phyloP scores from a whole-genome alignment of 345 rosid genomes.

The Populus ilicifolia region DNA sequence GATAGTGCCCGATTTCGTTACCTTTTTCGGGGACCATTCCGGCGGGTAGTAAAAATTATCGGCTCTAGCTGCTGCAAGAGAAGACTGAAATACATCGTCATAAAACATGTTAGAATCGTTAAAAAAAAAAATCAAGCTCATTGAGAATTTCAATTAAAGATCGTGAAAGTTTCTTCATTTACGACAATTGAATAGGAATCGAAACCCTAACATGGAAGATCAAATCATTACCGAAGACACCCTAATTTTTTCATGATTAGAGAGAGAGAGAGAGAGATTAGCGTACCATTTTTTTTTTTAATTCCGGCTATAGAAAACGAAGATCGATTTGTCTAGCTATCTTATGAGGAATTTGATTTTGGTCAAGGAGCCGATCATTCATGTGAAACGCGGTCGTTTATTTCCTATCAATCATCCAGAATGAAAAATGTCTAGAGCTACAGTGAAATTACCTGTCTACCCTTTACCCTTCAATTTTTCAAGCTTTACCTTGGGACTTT shows the following conservation, averaged over 20 bases:
- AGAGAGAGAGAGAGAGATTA: not conserved
- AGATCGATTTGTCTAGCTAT: not conserved
- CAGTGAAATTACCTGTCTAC: too few species aligned
- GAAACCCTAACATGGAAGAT: not conserved
- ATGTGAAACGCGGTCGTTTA: not conserved
- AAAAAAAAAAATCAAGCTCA: not conserved
- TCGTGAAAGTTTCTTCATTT: not conserved
- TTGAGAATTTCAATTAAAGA: not conserved
- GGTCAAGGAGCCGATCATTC: too few species aligned
- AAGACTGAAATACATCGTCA: conserved; percentile 56
- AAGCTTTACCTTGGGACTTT: too few species aligned
- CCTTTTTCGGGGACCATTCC: conserved; percentile 90
- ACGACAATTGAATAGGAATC: not conserved
- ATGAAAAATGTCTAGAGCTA: too few species aligned
- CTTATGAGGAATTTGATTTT: not conserved
- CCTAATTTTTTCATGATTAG: too few species aligned
- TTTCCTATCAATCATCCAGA: too few species aligned
- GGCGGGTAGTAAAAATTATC: conserved; percentile 96
- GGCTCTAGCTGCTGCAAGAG: conserved; percentile 95
- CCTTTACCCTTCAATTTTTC: too few species aligned
- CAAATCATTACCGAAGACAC: not conserved
- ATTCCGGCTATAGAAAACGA: not conserved
- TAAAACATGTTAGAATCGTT: not conserved
- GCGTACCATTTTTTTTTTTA: conserved; percentile 7
- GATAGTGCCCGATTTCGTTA: conserved; percentile 5